Base-by-base conservation (phyloP, 768 basidiomycete species). In the Mycena rosella region DNA sequence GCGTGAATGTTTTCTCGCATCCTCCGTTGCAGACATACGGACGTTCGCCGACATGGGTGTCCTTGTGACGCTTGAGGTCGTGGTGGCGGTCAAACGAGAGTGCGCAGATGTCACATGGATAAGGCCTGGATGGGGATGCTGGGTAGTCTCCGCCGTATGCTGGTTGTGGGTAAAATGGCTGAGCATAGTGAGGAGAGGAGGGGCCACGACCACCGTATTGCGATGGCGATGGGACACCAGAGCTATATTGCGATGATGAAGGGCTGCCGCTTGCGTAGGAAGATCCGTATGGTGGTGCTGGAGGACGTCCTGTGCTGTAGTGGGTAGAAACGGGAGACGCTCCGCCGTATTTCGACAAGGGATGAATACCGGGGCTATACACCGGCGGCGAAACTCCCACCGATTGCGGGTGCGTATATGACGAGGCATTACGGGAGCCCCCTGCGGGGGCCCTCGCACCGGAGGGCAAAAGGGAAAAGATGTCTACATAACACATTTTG, bases 61-160 rank as follows among this genome's bases (percentile, higher is more conserved):
- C 91, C 70, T 88, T 84, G 80, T 95, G 93, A 36, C 93, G 87
- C 75, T 94, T 94, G 73, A 95, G 77, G 77, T 95, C 93, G 75
- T 95, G 93, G 75, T 93, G 91, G 42, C 93, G 88, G 75, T 93
- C 93, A 82, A 95, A 95, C 15, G 93, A 93, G 64, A 94, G 78
- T 10, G 91, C 85, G 76, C 93, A 95, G 67, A 91, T 75, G 73
- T 91, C 89, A 66, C 91, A 92, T 15, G 86, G 81, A 71, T 87
- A 92, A 22, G 90, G 89, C 42, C 90, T 85, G 22, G 82, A 75
- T 3, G 90, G 87, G 22, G 88, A 86, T 42, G 86, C 83, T 24
- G 89, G 86, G 75, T 87, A 88, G 67, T 88, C 70, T 11, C 66
- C 63, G 14, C 34, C 66, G 24, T 64, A 38, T 9, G 22, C 26